phyloP scores from a whole-genome alignment of 495 filamentous ascomycete genomes.

The Penicillium waksmanii region DNA sequence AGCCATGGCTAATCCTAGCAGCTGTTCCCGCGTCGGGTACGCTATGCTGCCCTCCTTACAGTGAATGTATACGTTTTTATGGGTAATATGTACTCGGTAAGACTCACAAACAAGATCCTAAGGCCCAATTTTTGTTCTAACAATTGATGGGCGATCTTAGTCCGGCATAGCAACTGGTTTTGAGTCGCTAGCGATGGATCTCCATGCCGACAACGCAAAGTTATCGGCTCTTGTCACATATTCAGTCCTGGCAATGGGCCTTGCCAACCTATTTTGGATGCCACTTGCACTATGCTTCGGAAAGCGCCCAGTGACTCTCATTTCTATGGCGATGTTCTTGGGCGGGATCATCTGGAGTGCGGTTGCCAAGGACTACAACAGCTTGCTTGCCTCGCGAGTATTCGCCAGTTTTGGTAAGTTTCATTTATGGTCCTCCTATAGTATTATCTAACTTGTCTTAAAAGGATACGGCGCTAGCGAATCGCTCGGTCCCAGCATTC shows the following conservation, averaged over 20 bases:
- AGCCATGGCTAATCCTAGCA: constrained; percentile 14
- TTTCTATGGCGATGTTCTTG: constrained; percentile 44
- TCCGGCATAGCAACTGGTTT: constrained; percentile 42
- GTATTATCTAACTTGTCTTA: background rate
- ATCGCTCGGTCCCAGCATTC: constrained; percentile 42
- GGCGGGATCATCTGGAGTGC: constrained; percentile 41
- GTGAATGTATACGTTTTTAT: constrained; percentile 44
- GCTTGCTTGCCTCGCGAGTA: constrained; percentile 33
- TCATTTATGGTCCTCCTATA: background rate
- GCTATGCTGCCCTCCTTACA: constrained; percentile 38
- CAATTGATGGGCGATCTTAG: constrained; percentile 4
- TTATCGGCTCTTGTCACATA: constrained; percentile 38
- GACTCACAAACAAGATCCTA: background rate
- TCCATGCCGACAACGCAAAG: constrained; percentile 28
- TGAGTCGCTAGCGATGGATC: constrained; percentile 33
- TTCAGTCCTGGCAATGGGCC: constrained; percentile 40
- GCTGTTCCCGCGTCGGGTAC: constrained; percentile 34
- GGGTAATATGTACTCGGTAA: constrained; percentile 44
- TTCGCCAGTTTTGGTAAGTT: constrained; percentile 38
- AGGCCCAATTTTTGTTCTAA: background rate
- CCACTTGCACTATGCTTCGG: constrained; percentile 54
- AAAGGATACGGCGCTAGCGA: constrained; percentile 40
- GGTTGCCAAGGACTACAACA: constrained; percentile 35
- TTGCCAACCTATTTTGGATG: constrained; percentile 52
- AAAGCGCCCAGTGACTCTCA: constrained; percentile 46